Evolutionary conservation across 2,329 filamentous ascomycete genomes (phyloP), one percentile per base, ranked within the genome.

Genomic region (Botrytis squamosa): DNA sequence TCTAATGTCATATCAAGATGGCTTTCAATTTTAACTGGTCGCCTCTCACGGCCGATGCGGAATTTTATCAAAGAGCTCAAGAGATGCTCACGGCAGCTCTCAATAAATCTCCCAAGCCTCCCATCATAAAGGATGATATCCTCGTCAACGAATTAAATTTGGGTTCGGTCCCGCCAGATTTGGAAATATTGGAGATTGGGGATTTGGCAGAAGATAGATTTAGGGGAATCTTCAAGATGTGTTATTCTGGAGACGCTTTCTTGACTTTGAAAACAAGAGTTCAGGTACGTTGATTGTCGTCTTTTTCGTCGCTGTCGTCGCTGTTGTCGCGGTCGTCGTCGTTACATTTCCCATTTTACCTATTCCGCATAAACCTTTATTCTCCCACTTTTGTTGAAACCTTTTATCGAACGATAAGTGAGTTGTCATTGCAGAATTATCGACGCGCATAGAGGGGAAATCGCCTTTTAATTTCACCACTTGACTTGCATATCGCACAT

Each of bases 21-120:
- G 96, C 96, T 79, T 99, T 99, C 92, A 98, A 98, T 88, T 99
- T 99, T 93, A 98, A 98, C 93, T 99, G 96, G 96, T 97, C 94
- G 89, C 96, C 96, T 82, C 88, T 99, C 78, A 96, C 97, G 85
- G 95, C 95, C 81, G 96, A 98, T 85, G 95, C 93, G 81, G 89
- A 91, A 79, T 96, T 96, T 84, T 95, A 95, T 84, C 90, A 92
- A 82, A 92, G 94, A 79, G 95, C 96, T 70, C 93, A 95, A 83
- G 95, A 98, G 82, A 92, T 98, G 83, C 88, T 99, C 80, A 99
- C 96, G 40, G 92, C 93, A 74, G 96, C 96, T 52, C 88, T 99
- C 80, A 99, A 99, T 88, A 98, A 98, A 85, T 96, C 93, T 72
- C 95, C 95, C 57, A 98, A 98, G 81, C 96, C 96, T 73, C 96